Evolutionary conservation across 306 rosid genomes (phyloP).

Genomic region (Sesbania bispinosa): DNA sequence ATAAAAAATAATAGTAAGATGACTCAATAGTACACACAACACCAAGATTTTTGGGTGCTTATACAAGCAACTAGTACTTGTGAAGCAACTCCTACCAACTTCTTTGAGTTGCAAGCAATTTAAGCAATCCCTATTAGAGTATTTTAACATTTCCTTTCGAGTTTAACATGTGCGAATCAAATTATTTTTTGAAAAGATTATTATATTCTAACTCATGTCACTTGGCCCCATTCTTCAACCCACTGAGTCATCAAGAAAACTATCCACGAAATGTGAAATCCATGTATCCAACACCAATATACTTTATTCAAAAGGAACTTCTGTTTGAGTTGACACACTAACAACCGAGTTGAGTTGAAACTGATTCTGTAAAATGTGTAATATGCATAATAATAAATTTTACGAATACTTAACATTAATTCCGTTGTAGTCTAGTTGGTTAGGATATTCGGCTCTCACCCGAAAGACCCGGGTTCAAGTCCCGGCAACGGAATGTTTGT

Average conservation of each 20-base stretch:
- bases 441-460: slow-evolving; percentile 42
- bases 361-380: too few relatives aligned
- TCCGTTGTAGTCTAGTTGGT: slow-evolving; percentile 52
- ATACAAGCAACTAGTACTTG: too few relatives aligned
- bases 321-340: background rate
- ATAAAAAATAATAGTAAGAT: too few relatives aligned
- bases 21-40: too few relatives aligned
- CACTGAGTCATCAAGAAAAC: background rate
- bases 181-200: background rate
- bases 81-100: too few relatives aligned
- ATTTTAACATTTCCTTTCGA: background rate
- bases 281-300: background rate
- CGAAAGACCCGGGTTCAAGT: too few relatives aligned
- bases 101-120: too few relatives aligned
- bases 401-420: too few relatives aligned
- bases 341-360: too few relatives aligned
- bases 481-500: slow-evolving; percentile 27
- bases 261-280: background rate
- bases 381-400: too few relatives aligned
- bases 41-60: too few relatives aligned
- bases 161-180: background rate
- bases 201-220: background rate
- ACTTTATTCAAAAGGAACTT: background rate
- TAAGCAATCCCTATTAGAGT: too few relatives aligned
- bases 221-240: background rate